These are phyloP conservation scores for Cystobasidium slooffiae DNA, from an alignment of 1,284 basidiomycete genomes.

Conservation along the genomic window DNA sequence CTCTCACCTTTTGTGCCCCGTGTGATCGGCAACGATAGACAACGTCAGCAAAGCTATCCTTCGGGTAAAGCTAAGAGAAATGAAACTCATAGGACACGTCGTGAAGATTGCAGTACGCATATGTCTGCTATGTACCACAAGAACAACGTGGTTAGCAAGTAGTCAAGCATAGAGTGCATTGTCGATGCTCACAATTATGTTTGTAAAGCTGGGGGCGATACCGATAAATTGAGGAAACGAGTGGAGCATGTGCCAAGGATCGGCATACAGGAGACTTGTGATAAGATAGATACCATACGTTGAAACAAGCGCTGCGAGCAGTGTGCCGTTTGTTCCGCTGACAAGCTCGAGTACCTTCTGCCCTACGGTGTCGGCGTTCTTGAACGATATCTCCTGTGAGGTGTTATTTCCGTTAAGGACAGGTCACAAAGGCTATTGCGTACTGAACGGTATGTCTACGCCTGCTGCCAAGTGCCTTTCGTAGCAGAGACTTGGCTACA, in stretches of 20 bases:
- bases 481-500: too few species aligned
- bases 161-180: too few species aligned
- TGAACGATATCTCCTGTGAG: conserved; percentile 64
- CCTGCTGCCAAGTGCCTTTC: too few species aligned
- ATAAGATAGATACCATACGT: conserved; percentile 77
- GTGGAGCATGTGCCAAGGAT: conserved; percentile 99
- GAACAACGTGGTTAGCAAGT: too few species aligned
- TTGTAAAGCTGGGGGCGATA: conserved; percentile 50
- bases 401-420: too few species aligned
- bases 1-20: conserved; percentile 86
- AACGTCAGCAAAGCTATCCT: neutral
- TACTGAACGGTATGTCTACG: too few species aligned
- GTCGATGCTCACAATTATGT: too few species aligned
- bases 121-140: too few species aligned
- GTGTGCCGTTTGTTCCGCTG: conserved; percentile 73
- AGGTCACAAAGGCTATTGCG: too few species aligned
- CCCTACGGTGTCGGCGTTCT: conserved; percentile 53
- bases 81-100: conserved; percentile 64
- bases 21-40: conserved; percentile 51
- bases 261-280: conserved; percentile 88
- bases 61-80: neutral
- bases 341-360: conserved; percentile 69
- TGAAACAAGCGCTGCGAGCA: conserved; percentile 84
- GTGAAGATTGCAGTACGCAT: conserved; percentile 89
- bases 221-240: conserved; percentile 87